A percentile compares a stretch with the other conserved stretches of the same genome.
These are phyloP conservation scores for Fusarium dimerum DNA, from an alignment of 2,329 filamentous ascomycete species.

Conservation along the genomic window DNA sequence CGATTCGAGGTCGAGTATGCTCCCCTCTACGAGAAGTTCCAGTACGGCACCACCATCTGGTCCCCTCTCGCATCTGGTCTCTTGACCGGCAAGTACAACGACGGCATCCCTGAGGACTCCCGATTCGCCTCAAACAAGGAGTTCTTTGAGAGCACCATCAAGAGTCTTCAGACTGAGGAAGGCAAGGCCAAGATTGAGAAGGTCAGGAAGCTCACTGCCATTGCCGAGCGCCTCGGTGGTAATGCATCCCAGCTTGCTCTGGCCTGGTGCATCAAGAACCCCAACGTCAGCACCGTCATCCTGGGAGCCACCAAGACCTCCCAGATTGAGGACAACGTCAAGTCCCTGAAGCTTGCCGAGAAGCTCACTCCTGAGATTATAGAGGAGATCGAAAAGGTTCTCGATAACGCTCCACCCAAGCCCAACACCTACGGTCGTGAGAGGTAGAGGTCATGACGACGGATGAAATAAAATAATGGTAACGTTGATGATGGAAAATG, in stretches of 20 bases:
- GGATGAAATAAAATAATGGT: too few species aligned
- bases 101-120: conserved; percentile 56
- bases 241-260: conserved; percentile 27
- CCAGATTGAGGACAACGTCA: conserved; percentile 29
- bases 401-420: conserved; percentile 22
- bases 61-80: conserved; percentile 58
- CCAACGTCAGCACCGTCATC: conserved; percentile 32
- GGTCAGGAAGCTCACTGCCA: conserved; percentile 23
- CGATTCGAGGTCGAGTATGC: conserved; percentile 65
- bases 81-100: conserved; percentile 67
- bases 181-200: conserved; percentile 31
- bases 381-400: conserved; percentile 26
- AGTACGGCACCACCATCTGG: conserved; percentile 62
- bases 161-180: conserved; percentile 12
- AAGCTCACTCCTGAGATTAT: conserved; percentile 22
- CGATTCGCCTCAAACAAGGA: conserved; percentile 46
- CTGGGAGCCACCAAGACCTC: conserved; percentile 29
- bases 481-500: too few species aligned
- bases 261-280: conserved; percentile 29
- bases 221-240: conserved; percentile 28
- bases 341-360: conserved; percentile 20
- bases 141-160: conserved; percentile 18
- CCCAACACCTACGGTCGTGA: conserved; percentile 18
- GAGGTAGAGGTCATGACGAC: conserved; percentile 7
- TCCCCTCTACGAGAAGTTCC: conserved; percentile 58